Evolutionary conservation across 345 rosid genomes (phyloP), one percentile per base, ranked within the genome.

Genomic region (Eucalyptus leucophloia): DNA sequence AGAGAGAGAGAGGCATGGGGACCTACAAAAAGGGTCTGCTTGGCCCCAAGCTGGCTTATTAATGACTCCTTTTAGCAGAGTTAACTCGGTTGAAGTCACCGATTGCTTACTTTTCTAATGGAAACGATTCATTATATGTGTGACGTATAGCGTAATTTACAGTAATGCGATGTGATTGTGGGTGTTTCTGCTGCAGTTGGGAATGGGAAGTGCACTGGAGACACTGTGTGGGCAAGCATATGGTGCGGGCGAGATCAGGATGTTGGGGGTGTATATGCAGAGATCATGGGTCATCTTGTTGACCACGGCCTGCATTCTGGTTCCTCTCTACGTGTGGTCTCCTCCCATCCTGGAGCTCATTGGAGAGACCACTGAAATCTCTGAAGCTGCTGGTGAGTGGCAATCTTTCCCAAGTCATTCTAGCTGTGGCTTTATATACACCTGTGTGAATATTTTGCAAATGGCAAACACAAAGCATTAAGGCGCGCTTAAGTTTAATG

Each of bases 161-260:
- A 30, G 69, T 30, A 62, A 62, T 28, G 21, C 45, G 47, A 77
- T 37, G 83, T 77, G 47, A 77, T 32, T 65, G 47, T 85, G 49
- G 49, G 42, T 87, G 49, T 47, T 54, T 54, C 86, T 49, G 45
- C 18, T 56, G 92, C 94, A 98, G 99, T 86, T 98, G 91, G 99
- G 99, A 47, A 96, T 96, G 99, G 99, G 99, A 49, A 97, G 99
- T 92, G 99, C 98, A 24, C 87, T 97, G 91, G 99, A 97, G 93
- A 95, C 99, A 6, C 90, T 97, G 81, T 97, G 99, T 32, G 99
- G 99, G 80, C 99, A 98, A 94, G 99, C 99, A 28, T 95, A 88
- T 80, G 99, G 99, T 47, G 99, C 99, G 3, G 99, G 98, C 60
- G 88, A 93, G 92, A 42, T 91, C 28, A 92, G 96, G 91, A 95